Evolutionary conservation across 1,284 basidiomycete species (phyloP).

Genomic region (Ceratorhiza oryzae-sativae): DNA sequence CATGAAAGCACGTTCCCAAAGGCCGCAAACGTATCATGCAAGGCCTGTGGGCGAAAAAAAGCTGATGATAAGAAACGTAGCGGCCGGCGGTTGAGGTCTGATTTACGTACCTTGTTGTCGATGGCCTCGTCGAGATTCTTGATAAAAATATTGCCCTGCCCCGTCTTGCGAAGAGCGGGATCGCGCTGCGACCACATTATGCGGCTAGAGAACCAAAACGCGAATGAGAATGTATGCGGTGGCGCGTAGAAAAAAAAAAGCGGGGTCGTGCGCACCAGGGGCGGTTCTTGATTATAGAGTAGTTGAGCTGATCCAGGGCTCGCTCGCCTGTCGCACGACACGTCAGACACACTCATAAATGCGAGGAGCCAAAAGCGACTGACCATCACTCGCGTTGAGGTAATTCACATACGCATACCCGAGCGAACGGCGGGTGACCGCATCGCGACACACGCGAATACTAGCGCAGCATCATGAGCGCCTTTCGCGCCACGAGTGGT

Average conservation of each 20-base stretch:
- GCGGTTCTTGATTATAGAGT: constrained; percentile 97
- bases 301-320: constrained; percentile 99
- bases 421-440: constrained; percentile 98
- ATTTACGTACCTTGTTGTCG: constrained; percentile 87
- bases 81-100: background rate
- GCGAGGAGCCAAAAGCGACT: constrained; percentile 47
- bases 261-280: constrained; percentile 72
- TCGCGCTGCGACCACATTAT: constrained; percentile 99
- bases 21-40: constrained; percentile 99
- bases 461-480: constrained; percentile 54
- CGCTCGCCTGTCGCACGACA: constrained; percentile 74
- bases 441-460: constrained; percentile 99
- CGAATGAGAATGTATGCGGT: constrained; percentile 1
- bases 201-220: constrained; percentile 64
- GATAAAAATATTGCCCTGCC: constrained; percentile 99
- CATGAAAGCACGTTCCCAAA: constrained; percentile 99
- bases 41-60: constrained; percentile 66
- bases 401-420: constrained; percentile 99
- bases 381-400: constrained; percentile 92
- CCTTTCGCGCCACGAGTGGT: constrained; percentile 26
- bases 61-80: background rate
- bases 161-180: constrained; percentile 98
- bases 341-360: constrained; percentile 41
- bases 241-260: background rate
- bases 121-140: constrained; percentile 99